Evolutionary conservation across 1,284 basidiomycete genomes (phyloP).

Genomic region (Puccinia novopanici): DNA sequence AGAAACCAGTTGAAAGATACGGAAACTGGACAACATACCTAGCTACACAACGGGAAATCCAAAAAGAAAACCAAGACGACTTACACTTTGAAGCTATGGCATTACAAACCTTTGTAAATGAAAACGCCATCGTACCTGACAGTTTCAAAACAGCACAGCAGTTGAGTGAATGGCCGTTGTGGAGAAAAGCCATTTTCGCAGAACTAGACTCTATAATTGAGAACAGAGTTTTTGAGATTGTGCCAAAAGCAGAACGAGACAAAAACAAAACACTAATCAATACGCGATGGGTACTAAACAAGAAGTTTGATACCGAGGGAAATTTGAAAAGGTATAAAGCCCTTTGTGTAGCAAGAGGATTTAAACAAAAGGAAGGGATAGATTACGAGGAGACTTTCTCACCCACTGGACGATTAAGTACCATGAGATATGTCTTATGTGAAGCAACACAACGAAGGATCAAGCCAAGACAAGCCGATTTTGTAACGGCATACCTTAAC

Average conservation of each 20-base stretch:
- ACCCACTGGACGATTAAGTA: constrained; percentile 32
- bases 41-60: constrained; percentile 9
- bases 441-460: constrained; percentile 9
- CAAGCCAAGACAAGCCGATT: too few species aligned
- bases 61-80: constrained; percentile 5
- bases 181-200: constrained; percentile 23
- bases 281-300: constrained; percentile 33
- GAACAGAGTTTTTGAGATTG: constrained; percentile 36
- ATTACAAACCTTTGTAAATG: constrained; percentile 27
- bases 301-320: constrained; percentile 29
- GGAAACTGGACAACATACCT: constrained; percentile 31
- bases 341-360: constrained; percentile 41
- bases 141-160: constrained; percentile 13
- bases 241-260: neutral
- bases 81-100: constrained; percentile 21
- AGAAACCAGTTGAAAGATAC: constrained; percentile 16
- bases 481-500: too few species aligned
- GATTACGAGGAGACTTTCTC: constrained; percentile 46
- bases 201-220: constrained; percentile 37
- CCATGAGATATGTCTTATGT: constrained; percentile 15
- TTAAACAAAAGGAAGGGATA: constrained; percentile 40
- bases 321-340: constrained; percentile 38
- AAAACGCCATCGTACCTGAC: constrained; percentile 23
- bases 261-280: constrained; percentile 33
- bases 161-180: constrained; percentile 4